Conservation (phyloP, 2,329 filamentous ascomycete species). For the Apiospora sp. region DNA sequence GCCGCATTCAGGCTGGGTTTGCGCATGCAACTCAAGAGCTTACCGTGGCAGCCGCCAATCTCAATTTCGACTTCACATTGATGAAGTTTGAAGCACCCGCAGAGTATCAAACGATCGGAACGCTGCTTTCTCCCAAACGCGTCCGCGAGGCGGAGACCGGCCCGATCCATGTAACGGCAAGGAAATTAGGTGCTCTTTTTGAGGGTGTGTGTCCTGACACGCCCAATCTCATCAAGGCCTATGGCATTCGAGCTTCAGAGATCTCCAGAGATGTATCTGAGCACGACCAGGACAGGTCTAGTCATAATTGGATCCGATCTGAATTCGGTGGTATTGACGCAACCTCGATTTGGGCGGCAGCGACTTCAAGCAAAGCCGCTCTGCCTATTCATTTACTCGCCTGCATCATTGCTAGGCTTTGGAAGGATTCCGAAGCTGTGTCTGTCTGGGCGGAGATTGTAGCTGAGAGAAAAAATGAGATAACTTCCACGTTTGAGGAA, state of each 20-base stretch:
- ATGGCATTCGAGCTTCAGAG: neutral
- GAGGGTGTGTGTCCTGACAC: neutral
- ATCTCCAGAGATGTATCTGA: neutral
- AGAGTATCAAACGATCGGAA: neutral
- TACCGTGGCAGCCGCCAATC: neutral
- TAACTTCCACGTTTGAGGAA: constrained; percentile 10
- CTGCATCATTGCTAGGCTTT: constrained; percentile 47
- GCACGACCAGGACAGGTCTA: neutral
- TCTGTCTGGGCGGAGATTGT: constrained; percentile 47
- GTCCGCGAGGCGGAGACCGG: neutral
- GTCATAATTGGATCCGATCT: neutral
- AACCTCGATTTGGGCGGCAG: constrained; percentile 43
- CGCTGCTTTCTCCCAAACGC: fast-evolving
- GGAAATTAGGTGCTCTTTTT: neutral
- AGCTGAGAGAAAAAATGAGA: constrained; percentile 26
- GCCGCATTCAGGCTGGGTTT: neutral
- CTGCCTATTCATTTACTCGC: constrained; percentile 41
- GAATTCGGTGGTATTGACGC: neutral
- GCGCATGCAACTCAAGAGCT: neutral
- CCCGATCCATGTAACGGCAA: neutral
- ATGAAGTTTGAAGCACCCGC: constrained; percentile 29
- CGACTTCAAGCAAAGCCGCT: constrained; percentile 38
- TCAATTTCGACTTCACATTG: neutral
- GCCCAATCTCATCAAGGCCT: neutral
- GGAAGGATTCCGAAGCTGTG: constrained; percentile 37